Evolutionary conservation across 2,329 filamentous ascomycete species (phyloP).

Genomic region (Ustilaginoidea virens): DNA sequence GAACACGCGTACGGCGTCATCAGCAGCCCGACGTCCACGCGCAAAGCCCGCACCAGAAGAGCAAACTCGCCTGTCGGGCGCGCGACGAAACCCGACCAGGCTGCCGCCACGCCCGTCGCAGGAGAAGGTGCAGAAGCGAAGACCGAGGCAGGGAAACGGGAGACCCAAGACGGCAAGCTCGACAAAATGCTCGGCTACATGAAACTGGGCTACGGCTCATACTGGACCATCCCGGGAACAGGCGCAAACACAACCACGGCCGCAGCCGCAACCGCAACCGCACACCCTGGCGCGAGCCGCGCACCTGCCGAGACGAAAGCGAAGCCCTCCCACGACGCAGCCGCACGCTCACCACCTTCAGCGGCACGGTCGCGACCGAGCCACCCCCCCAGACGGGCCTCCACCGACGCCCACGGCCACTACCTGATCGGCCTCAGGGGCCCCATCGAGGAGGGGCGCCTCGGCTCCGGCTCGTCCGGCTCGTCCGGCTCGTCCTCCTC

Average conservation of each 20-base stretch:
- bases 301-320: no score
- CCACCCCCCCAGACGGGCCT: conserved; percentile 5
- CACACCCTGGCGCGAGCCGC: no score
- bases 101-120: background rate
- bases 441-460: conserved; percentile 34
- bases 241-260: conserved; percentile 5
- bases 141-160: background rate
- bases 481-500: conserved; percentile 14
- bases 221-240: conserved; percentile 35
- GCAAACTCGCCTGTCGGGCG: conserved; percentile 6
- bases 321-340: background rate
- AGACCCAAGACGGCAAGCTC: conserved; percentile 23
- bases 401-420: conserved; percentile 22
- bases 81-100: conserved; percentile 1
- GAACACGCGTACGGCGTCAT: conserved; percentile 72
- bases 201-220: conserved; percentile 52
- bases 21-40: conserved; percentile 57
- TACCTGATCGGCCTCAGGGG: conserved; percentile 58
- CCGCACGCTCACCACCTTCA: background rate
- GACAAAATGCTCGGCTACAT: conserved; percentile 48
- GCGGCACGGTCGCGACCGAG: conserved; percentile 3
- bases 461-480: conserved; percentile 11
- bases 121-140: background rate
- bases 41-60: conserved; percentile 30
- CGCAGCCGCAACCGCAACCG: conserved; percentile 4